Evolutionary conservation across 306 rosid species (phyloP).

Genomic region (Malus asiatica): DNA sequence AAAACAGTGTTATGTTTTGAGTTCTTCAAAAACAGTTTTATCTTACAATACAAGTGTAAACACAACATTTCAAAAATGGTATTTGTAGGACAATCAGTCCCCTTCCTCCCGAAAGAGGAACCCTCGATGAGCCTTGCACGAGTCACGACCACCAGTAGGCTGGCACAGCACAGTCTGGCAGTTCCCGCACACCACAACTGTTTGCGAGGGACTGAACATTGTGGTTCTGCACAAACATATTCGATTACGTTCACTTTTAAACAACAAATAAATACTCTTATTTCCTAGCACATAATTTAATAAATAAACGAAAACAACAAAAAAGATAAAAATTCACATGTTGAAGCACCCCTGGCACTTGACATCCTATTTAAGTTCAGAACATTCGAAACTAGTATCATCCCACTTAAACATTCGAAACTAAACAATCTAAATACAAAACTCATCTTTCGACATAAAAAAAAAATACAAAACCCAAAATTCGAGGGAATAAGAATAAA

Average conservation of each 20-base stretch:
- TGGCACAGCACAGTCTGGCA: slow-evolving; percentile 43
- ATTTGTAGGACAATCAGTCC: slow-evolving; percentile 14
- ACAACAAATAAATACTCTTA: not conserved
- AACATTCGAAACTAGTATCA: not conserved
- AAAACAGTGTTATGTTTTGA: too few species aligned
- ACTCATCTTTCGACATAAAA: too few species aligned
- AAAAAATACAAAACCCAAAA: too few species aligned
- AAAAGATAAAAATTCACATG: slow-evolving; percentile 18
- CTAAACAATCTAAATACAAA: too few species aligned
- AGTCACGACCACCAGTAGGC: slow-evolving; percentile 46
- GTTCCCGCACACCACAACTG: slow-evolving; percentile 46
- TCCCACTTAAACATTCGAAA: not conserved
- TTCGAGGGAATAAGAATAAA: too few species aligned
- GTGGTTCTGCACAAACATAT: slow-evolving; percentile 23
- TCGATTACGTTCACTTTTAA: not conserved
- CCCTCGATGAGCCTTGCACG: slow-evolving; percentile 40
- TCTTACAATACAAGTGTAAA: too few species aligned
- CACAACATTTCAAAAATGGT: not conserved
- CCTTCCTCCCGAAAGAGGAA: slow-evolving; percentile 39
- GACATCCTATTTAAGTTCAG: slow-evolving; percentile 19
- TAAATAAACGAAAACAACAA: not conserved
- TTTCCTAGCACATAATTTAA: not conserved
- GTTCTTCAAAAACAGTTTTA: too few species aligned
- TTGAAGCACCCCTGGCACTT: slow-evolving; percentile 47
- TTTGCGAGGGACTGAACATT: slow-evolving; percentile 39